Conservation (phyloP, 2,329 filamentous ascomycete species). For the Pseudopithomyces chartarum region DNA sequence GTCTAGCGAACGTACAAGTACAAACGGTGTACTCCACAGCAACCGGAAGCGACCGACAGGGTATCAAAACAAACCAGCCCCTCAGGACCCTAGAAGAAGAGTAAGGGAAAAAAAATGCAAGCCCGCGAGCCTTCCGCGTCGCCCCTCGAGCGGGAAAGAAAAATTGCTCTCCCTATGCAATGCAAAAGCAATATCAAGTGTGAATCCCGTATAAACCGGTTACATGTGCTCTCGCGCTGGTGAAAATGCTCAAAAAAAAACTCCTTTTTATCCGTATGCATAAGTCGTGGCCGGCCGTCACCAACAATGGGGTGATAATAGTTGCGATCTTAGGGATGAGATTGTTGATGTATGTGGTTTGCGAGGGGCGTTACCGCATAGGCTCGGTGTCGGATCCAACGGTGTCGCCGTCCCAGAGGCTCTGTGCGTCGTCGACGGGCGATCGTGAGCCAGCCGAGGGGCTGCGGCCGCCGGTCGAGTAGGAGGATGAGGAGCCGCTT, state of each 20-base stretch:
- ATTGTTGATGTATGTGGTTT: slow-evolving; percentile 14
- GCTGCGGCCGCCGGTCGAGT: slow-evolving; percentile 68
- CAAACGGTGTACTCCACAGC: slow-evolving; percentile 15
- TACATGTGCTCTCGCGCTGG: slow-evolving; percentile 27
- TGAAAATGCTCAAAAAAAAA: slow-evolving; percentile 42
- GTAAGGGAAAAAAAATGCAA: slow-evolving; percentile 13
- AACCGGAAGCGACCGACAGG: slow-evolving; percentile 37
- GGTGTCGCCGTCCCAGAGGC: slow-evolving; percentile 63
- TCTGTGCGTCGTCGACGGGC: slow-evolving; percentile 62
- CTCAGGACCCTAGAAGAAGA: background rate
- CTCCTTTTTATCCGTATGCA: slow-evolving; percentile 39
- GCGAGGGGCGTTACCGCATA: slow-evolving; percentile 24
- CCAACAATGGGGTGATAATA: slow-evolving; percentile 19
- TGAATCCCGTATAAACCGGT: slow-evolving; percentile 14
- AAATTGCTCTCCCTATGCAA: slow-evolving; percentile 28
- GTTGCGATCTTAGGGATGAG: slow-evolving; percentile 30
- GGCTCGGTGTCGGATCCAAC: slow-evolving; percentile 53
- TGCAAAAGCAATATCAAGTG: slow-evolving; percentile 13
- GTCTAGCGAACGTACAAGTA: slow-evolving; percentile 38
- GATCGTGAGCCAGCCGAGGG: slow-evolving; percentile 55
- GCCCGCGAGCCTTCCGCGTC: slow-evolving; percentile 2
- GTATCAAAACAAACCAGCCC: slow-evolving; percentile 30
- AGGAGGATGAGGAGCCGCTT: slow-evolving; percentile 78
- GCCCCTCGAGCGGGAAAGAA: slow-evolving; percentile 22
- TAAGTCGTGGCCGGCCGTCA: slow-evolving; percentile 42